These are phyloP conservation scores for Pezicula neosporulosa DNA, from an alignment of 2,329 filamentous ascomycete genomes.

Conservation along the genomic window DNA sequence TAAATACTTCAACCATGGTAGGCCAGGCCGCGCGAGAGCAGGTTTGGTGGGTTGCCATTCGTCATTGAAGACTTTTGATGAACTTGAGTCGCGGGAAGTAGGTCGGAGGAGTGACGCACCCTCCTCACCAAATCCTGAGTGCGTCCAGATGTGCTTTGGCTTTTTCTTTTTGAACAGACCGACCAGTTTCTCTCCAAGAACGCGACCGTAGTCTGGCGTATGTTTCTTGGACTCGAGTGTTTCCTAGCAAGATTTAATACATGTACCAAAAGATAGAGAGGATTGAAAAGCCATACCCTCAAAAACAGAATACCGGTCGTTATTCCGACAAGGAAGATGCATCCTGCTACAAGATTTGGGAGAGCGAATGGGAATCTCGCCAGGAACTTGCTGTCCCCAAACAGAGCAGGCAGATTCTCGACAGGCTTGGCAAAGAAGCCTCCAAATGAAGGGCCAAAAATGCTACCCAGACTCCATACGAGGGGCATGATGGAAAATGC, in stretches of 20 bases:
- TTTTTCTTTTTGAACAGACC: slow-evolving; percentile 24
- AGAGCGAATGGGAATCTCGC: slow-evolving; percentile 76
- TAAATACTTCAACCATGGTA: slow-evolving; percentile 64
- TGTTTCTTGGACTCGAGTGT: slow-evolving; percentile 71
- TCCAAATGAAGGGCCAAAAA: slow-evolving; percentile 85
- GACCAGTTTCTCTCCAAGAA: slow-evolving; percentile 65
- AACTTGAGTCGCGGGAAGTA: slow-evolving; percentile 25
- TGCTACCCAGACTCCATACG: slow-evolving; percentile 81
- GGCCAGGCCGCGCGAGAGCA: slow-evolving; percentile 27
- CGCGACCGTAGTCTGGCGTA: slow-evolving; percentile 69
- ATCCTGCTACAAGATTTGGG: slow-evolving; percentile 75
- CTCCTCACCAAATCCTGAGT: slow-evolving; percentile 53
- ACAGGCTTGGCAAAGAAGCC: slow-evolving; percentile 82
- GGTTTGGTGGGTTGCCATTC: slow-evolving; percentile 26
- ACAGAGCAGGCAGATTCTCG: slow-evolving; percentile 67
- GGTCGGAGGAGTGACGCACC: slow-evolving; percentile 50
- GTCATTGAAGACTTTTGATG: slow-evolving; percentile 15
- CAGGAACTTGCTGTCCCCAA: slow-evolving; percentile 65
- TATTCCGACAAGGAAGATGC: slow-evolving; percentile 77
- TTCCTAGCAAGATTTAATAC: slow-evolving; percentile 49
- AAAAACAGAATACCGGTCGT: slow-evolving; percentile 74
- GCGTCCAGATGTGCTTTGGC: slow-evolving; percentile 24
- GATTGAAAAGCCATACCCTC: slow-evolving; percentile 40
- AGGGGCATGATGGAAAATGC: slow-evolving; percentile 95
- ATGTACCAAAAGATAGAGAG: background rate